These are phyloP conservation scores for Flaveria ramosissima DNA, from an alignment of 129 eudicot genomes.

Conservation along the genomic window DNA sequence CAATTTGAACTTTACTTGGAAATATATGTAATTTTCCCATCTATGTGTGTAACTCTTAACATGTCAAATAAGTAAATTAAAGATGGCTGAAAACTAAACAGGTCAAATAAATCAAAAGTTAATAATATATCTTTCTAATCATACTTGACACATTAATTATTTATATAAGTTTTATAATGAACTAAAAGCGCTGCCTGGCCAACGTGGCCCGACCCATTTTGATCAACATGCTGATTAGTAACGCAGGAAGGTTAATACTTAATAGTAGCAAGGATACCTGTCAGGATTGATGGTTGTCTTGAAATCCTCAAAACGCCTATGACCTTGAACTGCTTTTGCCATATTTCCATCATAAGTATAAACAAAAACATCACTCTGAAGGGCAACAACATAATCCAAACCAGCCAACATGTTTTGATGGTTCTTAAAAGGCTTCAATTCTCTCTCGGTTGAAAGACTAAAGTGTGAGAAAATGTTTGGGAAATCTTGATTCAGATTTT, in stretches of 20 bases:
- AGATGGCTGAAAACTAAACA: neutral
- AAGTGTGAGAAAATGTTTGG: slow-evolving; percentile 91
- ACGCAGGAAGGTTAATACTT: neutral
- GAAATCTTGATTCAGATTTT: slow-evolving; percentile 56
- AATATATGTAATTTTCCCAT: too few species aligned
- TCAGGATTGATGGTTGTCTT: slow-evolving; percentile 92
- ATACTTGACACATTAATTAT: neutral
- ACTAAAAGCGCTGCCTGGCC: neutral
- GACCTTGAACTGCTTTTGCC: slow-evolving; percentile 99
- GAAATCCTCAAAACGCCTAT: slow-evolving; percentile 83
- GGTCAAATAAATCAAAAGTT: neutral
- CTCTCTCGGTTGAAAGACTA: slow-evolving; percentile 71
- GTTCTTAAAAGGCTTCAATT: slow-evolving; percentile 69
- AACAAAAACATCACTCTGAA: slow-evolving; percentile 85
- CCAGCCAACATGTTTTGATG: slow-evolving; percentile 99
- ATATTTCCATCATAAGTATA: slow-evolving; percentile 97
- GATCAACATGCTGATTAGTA: neutral
- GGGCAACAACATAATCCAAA: slow-evolving; percentile 89
- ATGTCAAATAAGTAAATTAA: too few species aligned
- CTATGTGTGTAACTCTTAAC: too few species aligned
- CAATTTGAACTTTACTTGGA: too few species aligned
- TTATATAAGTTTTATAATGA: neutral
- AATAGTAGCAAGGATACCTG: slow-evolving; percentile 50
- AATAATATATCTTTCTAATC: neutral
- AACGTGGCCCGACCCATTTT: neutral